Percentiles rank a stretch among this genome's conserved stretches.
Conservation (phyloP, 768 basidiomycete genomes). For the Cyclocybe aegerita region DNA sequence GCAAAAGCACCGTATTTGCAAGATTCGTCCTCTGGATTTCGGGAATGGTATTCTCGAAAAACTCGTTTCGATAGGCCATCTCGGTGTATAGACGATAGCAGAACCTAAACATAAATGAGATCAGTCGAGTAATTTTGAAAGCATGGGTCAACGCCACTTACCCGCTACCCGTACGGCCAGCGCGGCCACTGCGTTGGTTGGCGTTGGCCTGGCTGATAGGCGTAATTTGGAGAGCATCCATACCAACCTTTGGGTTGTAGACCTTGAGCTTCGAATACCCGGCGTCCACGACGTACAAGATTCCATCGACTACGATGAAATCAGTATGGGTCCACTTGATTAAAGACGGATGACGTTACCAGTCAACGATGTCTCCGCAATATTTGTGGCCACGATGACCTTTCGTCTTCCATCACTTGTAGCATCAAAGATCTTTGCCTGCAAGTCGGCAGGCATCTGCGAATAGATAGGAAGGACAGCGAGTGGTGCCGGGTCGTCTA, state of each 20-base stretch:
- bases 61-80: conserved; percentile 93
- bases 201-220: conserved; percentile 99
- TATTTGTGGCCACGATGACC: conserved; percentile 98
- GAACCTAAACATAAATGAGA: conserved; percentile 47
- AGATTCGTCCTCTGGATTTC: conserved; percentile 98
- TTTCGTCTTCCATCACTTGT: conserved; percentile 93
- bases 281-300: conserved; percentile 93
- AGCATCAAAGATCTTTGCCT: conserved; percentile 96
- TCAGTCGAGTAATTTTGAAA: not conserved
- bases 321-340: conserved; percentile 12
- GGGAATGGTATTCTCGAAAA: conserved; percentile 94
- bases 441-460: conserved; percentile 98
- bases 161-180: conserved; percentile 96
- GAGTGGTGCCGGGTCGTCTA: conserved; percentile 87
- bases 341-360: conserved; percentile 39
- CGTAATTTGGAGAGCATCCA: conserved; percentile 99
- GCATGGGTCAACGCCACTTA: conserved; percentile 33
- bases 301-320: conserved; percentile 78
- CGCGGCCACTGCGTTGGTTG: conserved; percentile 93
- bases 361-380: conserved; percentile 96
- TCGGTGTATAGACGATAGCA: conserved; percentile 98
- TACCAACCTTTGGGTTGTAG: conserved; percentile 98
- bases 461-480: conserved; percentile 98
- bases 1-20: conserved; percentile 91
- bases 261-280: conserved; percentile 98